These are phyloP conservation scores for Talaromyces sp. DNA, from an alignment of 2,329 filamentous ascomycete genomes.

Conservation along the genomic window DNA sequence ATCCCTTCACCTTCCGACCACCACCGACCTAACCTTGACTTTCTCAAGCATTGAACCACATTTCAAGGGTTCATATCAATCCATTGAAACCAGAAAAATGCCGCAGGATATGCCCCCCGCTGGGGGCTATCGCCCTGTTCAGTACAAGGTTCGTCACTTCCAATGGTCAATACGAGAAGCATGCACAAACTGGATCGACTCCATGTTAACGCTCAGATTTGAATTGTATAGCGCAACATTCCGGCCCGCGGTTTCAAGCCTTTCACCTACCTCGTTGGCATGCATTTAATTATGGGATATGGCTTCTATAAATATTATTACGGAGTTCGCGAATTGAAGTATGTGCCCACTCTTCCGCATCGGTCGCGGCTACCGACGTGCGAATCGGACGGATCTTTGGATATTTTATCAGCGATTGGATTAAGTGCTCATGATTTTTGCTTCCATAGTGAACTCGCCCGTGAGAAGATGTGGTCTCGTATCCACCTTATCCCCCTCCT, in stretches of 20 bases:
- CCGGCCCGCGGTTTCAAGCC: constrained; percentile 88
- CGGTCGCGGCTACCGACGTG: background rate
- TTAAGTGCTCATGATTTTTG: background rate
- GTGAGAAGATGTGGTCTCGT: constrained; percentile 97
- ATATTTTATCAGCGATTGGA: background rate
- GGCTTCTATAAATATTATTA: constrained; percentile 84
- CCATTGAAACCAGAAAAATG: constrained; percentile 56
- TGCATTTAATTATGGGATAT: constrained; percentile 76
- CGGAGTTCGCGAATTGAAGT: constrained; percentile 91
- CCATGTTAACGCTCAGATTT: constrained; percentile 13
- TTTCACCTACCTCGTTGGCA: constrained; percentile 69
- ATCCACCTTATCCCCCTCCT: constrained; percentile 92
- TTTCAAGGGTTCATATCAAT: constrained; percentile 22
- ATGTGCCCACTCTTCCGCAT: constrained; percentile 35
- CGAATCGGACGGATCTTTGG: background rate
- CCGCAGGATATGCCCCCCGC: constrained; percentile 94
- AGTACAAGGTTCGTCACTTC: constrained; percentile 75
- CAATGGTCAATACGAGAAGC: background rate
- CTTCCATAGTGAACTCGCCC: constrained; percentile 73
- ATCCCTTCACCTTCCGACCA: constrained; percentile 22
- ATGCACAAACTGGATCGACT: background rate
- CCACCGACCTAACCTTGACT: background rate
- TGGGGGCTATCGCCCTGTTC: constrained; percentile 92
- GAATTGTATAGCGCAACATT: constrained; percentile 69
- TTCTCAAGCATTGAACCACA: constrained; percentile 7